phyloP scores from a whole-genome alignment of 225 moss, liverwort and hornwort genomes.

The Lunularia cruciata region DNA sequence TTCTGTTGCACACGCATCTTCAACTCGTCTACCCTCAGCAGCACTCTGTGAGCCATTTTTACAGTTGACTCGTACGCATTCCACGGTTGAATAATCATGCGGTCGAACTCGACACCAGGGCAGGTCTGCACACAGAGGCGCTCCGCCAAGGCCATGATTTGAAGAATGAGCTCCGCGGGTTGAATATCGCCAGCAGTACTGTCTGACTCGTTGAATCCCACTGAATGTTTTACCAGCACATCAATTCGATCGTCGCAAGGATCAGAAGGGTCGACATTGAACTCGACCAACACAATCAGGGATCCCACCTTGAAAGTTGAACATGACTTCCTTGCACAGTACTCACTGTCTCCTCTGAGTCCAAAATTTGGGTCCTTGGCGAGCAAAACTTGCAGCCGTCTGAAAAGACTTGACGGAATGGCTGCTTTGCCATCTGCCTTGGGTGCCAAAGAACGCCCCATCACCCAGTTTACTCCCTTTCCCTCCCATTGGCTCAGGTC shows the following conservation, averaged over 20 bases:
- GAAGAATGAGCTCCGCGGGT: too few species aligned
- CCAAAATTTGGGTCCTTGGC: slow-evolving; percentile 21
- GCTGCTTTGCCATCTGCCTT: slow-evolving; percentile 14
- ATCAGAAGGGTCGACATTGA: slow-evolving; percentile 14
- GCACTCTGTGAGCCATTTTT: too few species aligned
- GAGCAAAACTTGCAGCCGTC: slow-evolving; percentile 25
- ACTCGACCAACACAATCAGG: slow-evolving; percentile 8
- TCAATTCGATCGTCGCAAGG: slow-evolving; percentile 22
- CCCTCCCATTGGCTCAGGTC: neutral
- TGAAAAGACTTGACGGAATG: slow-evolving; percentile 23
- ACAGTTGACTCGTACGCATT: too few species aligned
- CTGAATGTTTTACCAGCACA: too few species aligned
- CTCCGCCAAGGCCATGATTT: too few species aligned
- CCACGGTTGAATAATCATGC: too few species aligned
- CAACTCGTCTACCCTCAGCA: too few species aligned
- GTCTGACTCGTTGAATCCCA: too few species aligned
- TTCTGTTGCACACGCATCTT: too few species aligned
- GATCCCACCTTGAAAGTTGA: neutral
- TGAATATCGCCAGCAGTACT: too few species aligned
- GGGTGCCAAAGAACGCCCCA: slow-evolving; percentile 25
- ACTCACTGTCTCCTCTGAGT: slow-evolving; percentile 6
- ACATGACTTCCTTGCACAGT: slow-evolving; percentile 18
- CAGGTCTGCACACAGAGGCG: too few species aligned
- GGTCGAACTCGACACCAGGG: too few species aligned
- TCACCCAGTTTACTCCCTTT: slow-evolving; percentile 15